Evolutionary conservation across 108 stramenopile genomes (phyloP).

Genomic region (Skeletonema potamos): DNA sequence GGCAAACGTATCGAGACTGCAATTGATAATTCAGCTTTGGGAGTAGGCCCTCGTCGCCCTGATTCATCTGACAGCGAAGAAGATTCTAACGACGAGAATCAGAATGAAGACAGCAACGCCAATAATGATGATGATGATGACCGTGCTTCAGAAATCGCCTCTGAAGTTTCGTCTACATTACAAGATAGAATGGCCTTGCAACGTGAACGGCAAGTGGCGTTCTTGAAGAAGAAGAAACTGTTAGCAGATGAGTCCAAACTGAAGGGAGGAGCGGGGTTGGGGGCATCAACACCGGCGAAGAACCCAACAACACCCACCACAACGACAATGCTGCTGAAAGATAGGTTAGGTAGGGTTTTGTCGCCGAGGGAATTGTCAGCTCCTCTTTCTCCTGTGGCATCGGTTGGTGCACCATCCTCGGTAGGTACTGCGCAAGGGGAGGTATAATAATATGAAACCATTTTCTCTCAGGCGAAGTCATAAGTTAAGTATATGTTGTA

Average conservation of each 20-base stretch:
- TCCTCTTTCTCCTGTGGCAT: not conserved
- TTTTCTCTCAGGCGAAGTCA: not conserved
- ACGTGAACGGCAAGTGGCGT: constrained; percentile 65
- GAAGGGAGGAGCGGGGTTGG: constrained; percentile 26
- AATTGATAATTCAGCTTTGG: constrained; percentile 49
- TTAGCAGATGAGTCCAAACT: constrained; percentile 54
- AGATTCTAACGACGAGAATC: constrained; percentile 27
- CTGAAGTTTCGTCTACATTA: constrained; percentile 48
- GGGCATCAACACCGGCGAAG: constrained; percentile 1
- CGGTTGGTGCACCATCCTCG: not conserved
- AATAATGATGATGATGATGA: constrained; percentile 27
- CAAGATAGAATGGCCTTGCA: constrained; percentile 70
- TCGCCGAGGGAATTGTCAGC: not conserved
- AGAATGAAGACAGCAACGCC: constrained; percentile 20
- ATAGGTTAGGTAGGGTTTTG: not conserved
- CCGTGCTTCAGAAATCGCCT: constrained; percentile 44
- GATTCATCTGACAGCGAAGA: constrained; percentile 1
- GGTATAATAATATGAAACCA: not conserved
- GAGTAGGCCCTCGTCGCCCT: constrained; percentile 12
- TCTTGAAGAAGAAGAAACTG: constrained; percentile 78
- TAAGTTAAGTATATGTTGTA: not conserved
- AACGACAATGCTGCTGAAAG: not conserved
- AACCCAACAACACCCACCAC: constrained; percentile 4
- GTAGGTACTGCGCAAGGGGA: not conserved
- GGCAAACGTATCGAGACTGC: constrained; percentile 37